A percentile compares a stretch with the other conserved stretches of the same genome.
These are phyloP conservation scores for Turritis glabra DNA, from an alignment of 345 rosid genomes.

Conservation along the genomic window DNA sequence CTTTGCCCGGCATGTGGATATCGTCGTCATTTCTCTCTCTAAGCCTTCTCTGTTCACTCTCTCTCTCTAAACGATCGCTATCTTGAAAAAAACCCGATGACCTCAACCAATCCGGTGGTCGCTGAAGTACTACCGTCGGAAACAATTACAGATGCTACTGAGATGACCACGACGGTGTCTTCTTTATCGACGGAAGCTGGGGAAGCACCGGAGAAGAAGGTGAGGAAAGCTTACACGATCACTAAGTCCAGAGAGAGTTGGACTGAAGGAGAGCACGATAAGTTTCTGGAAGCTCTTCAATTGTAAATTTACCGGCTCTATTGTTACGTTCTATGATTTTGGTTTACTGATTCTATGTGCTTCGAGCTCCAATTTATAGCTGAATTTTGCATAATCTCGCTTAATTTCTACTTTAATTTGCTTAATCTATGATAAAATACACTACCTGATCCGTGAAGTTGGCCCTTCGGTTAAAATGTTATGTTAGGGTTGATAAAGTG, in stretches of 20 bases:
- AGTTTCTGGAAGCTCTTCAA: slow-evolving; percentile 92
- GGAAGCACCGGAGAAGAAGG: slow-evolving; percentile 69
- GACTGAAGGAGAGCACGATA: slow-evolving; percentile 95
- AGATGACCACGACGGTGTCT: neutral
- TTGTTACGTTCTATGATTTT: neutral
- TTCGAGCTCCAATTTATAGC: neutral
- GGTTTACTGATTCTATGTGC: neutral
- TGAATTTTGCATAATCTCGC: neutral
- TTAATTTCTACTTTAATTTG: neutral
- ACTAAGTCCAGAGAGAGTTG: slow-evolving; percentile 94
- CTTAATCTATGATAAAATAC: neutral
- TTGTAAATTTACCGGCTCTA: slow-evolving; percentile 46
- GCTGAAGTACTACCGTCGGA: slow-evolving; percentile 26
- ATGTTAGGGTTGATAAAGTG: neutral
- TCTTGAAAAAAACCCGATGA: slow-evolving; percentile 24
- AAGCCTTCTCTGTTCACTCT: neutral
- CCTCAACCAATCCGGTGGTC: slow-evolving; percentile 20
- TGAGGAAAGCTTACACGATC: slow-evolving; percentile 84
- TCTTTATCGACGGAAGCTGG: slow-evolving; percentile 20
- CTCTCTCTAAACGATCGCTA: slow-evolving; percentile 26
- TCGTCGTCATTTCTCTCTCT: slow-evolving; percentile 3
- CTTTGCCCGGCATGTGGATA: slow-evolving; percentile 36
- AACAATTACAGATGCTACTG: slow-evolving; percentile 7
- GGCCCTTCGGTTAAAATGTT: neutral
- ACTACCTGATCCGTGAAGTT: neutral